Base-by-base conservation (phyloP, 805 yeast genomes). In the Cyberlindnera sargentensis region DNA sequence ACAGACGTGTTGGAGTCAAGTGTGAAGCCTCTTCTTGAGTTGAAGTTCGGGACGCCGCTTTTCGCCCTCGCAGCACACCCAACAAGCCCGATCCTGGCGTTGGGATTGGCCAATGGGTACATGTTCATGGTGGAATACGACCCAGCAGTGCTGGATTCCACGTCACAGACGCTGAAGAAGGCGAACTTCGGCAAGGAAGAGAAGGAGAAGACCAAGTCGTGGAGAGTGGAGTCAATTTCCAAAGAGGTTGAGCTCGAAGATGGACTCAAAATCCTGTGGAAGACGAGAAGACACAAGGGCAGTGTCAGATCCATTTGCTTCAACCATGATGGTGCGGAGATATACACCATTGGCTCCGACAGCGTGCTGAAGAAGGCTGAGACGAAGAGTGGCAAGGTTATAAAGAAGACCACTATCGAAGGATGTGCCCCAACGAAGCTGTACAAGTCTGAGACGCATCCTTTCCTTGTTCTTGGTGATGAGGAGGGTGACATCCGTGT, bases 211-310 rank as follows among this genome's bases (percentile, higher is more conserved):
- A 60, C 61, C 34, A 73, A 66, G 54, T 67, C 75, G 64, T 78
- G 82, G 82, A 58, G 63, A 24, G 59, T 66, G 20, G 57, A 63
- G 3, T 51, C 55, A 6, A 40, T 56, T 4, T 36, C 43, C 3
- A 52, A 54, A 20, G 50, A 51, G 6, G 67, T 20, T 5, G 46
- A 43, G 20, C 42, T 49, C 5, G 67, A 23, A 10, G 42, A 29
- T 7, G 53, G 55, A 4, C 57, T 70, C 4, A 58, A 64, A 4
- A 55, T 73, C 27, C 44, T 63, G 1, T 91, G 99, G 99, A 76
- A 82, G 43, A 90, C 97, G 0, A 85, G 78, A 55, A 75, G 98
- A 58, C 98, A 91, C 59, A 89, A 88, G 61, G 90, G 88, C 1
- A 82, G 95, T 50, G 87, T 95, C 47, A 67, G 99, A 36, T 76